Conservation (phyloP, 2,329 filamentous ascomycete species). For the Nigrograna mackinnonii region DNA sequence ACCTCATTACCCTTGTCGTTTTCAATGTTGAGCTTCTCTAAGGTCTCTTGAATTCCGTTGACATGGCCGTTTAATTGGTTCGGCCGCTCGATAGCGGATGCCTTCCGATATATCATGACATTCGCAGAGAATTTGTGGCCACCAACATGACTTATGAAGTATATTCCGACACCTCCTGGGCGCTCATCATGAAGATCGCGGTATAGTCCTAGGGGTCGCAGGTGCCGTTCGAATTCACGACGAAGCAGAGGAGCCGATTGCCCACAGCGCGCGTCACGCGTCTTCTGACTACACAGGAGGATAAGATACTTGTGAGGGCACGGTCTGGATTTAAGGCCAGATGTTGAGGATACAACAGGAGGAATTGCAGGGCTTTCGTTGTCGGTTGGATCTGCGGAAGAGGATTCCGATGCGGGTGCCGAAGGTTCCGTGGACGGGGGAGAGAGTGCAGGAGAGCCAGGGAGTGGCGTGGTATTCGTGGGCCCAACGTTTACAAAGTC, state of each 20-base stretch:
- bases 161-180: slow-evolving; percentile 90
- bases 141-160: slow-evolving; percentile 95
- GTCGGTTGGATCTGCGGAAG: slow-evolving; percentile 17
- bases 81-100: slow-evolving; percentile 21
- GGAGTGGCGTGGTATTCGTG: slow-evolving; percentile 71
- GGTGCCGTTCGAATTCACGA: slow-evolving; percentile 85
- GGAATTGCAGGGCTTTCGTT: slow-evolving; percentile 28
- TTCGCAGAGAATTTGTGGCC: slow-evolving; percentile 97
- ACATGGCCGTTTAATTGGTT: slow-evolving; percentile 20
- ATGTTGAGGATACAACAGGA: slow-evolving; percentile 32
- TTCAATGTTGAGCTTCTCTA: slow-evolving; percentile 42
- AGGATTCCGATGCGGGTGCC: slow-evolving; percentile 14
- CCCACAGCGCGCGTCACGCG: slow-evolving; percentile 92
- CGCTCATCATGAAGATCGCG: slow-evolving; percentile 86
- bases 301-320: slow-evolving; percentile 86
- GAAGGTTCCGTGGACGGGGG: slow-evolving; percentile 5
- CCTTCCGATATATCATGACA: slow-evolving; percentile 82
- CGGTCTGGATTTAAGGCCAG: slow-evolving; percentile 60
- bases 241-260: slow-evolving; percentile 90
- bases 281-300: slow-evolving; percentile 90
- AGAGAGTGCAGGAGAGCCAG: slow-evolving; percentile 21
- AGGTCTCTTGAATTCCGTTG: slow-evolving; percentile 35
- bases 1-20: slow-evolving; percentile 41
- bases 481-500: slow-evolving; percentile 72
- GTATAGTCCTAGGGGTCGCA: slow-evolving; percentile 81